Base-by-base conservation (phyloP, 2,329 filamentous ascomycete species). In the Curvularia spicifera region DNA sequence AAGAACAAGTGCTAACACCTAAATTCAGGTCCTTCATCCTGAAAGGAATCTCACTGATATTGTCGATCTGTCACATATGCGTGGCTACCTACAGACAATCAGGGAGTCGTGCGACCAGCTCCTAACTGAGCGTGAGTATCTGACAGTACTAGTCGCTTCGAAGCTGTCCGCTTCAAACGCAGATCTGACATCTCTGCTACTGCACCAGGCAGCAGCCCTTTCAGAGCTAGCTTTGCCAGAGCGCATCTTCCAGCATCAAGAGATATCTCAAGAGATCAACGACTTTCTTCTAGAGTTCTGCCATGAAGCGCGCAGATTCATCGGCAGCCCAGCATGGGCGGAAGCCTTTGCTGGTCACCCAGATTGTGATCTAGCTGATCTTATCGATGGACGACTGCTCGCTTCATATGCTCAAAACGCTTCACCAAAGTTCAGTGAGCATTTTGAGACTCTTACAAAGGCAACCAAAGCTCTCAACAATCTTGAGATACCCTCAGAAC, bases 371-470 rank as follows among this genome's bases (percentile, higher is more conserved):
- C 68, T 86, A 5, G 78, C 78, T 15, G 86, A 88, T 68, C 71
- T 85, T 5, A 69, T 87, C 13, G 85, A 88, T 70, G 85, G 85
- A 6, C 78, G 84, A 39, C 53, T 76, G 13, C 63, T 76, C n/a
- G 68, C 70, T 15, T 67, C 62, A 7, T 76, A 71, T 46, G 24
- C 70, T 4, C 60, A 68, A 15, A 53, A 67, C 22, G 26, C 65
- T 1, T 56, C 62, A 15, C 37, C 64, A 37, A 63, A 67, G 10
- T 56, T 42, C 35, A 69, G 54, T 5, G 70, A 68, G 45, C 59
- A 62, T 5, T 69, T 69, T 28, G 51, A 63, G 20, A 46, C 55
- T 31, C 52, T 73, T 10, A 47, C 56, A 26, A 61, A 65, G 45
- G 72, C 70, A 12, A 59, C 69, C 9, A 64, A 57, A 18, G 52